Conservation (phyloP, 2,329 filamentous ascomycete species). For the Bipolaris sorokiniana region DNA sequence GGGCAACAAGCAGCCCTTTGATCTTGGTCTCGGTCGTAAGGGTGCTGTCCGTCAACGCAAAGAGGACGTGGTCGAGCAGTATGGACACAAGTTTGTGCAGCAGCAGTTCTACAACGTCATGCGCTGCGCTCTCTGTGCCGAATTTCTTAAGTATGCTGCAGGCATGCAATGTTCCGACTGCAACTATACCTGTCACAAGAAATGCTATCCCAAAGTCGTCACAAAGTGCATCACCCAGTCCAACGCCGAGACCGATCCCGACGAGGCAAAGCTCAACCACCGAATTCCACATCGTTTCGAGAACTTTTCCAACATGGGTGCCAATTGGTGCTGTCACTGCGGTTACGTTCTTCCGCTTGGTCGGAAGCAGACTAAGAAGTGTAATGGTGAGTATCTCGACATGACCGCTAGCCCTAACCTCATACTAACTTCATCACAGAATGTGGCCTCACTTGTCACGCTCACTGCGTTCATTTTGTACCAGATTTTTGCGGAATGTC, state of each 20-base stretch:
- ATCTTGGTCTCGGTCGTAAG: constrained; percentile 90
- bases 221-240: constrained; percentile 99
- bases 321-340: constrained; percentile 99
- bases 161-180: constrained; percentile 99
- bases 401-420: neutral
- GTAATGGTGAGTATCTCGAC: constrained; percentile 67
- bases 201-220: constrained; percentile 95
- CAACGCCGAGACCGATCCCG: constrained; percentile 96
- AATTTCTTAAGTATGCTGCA: constrained; percentile 97
- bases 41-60: constrained; percentile 97
- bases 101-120: constrained; percentile 99
- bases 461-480: constrained; percentile 89
- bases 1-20: constrained; percentile 80
- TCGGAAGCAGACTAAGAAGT: constrained; percentile 93
- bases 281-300: constrained; percentile 97
- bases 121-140: constrained; percentile 96
- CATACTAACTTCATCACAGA: constrained; percentile 60
- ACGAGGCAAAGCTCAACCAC: constrained; percentile 99
- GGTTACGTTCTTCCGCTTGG: constrained; percentile 95
- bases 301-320: constrained; percentile 95
- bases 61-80: constrained; percentile 98
- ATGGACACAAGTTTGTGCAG: constrained; percentile 97
- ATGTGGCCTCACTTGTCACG: constrained; percentile 89
- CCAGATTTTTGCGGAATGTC: constrained; percentile 99
- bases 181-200: constrained; percentile 99